phyloP scores from a whole-genome alignment of 495 filamentous ascomycete species.

The Aspergillus kassunensis region DNA sequence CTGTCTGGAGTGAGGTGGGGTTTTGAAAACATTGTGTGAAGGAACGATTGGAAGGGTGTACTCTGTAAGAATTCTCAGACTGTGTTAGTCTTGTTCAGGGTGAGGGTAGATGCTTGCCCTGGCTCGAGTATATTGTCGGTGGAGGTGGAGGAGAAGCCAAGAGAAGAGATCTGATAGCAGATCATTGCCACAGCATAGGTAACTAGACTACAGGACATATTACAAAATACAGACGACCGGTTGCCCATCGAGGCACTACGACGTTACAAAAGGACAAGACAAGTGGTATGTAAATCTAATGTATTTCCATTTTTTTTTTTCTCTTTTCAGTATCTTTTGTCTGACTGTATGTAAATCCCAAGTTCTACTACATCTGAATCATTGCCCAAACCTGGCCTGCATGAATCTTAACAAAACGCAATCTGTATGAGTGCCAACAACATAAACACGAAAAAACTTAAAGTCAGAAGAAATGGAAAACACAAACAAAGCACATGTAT shows the following conservation, averaged over 20 bases:
- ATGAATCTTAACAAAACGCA: constrained; percentile 14
- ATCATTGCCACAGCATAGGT: neutral
- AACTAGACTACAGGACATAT: no score
- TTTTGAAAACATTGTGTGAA: constrained; percentile 6
- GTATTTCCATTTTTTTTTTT: constrained; percentile 6
- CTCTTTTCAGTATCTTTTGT: constrained; percentile 10
- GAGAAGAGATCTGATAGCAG: neutral
- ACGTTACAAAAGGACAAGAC: no score
- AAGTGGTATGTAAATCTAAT: neutral
- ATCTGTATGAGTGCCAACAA: constrained; percentile 8
- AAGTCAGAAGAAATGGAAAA: constrained; percentile 14
- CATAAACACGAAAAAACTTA: constrained; percentile 11
- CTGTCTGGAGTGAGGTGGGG: constrained; percentile 29
- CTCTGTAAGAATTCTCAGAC: no score
- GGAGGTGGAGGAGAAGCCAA: no score
- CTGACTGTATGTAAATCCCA: constrained; percentile 24
- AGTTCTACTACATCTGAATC: constrained; percentile 19
- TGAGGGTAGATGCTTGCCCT: no score
- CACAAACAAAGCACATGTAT: constrained; percentile 19
- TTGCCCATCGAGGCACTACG: no score
- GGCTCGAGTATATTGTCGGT: no score
- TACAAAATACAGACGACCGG: no score
- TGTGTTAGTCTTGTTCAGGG: no score
- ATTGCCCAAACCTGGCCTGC: constrained; percentile 13
- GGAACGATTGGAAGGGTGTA: neutral